Conservation (phyloP, 2,329 filamentous ascomycete species). For the Ophiostoma sp. region DNA sequence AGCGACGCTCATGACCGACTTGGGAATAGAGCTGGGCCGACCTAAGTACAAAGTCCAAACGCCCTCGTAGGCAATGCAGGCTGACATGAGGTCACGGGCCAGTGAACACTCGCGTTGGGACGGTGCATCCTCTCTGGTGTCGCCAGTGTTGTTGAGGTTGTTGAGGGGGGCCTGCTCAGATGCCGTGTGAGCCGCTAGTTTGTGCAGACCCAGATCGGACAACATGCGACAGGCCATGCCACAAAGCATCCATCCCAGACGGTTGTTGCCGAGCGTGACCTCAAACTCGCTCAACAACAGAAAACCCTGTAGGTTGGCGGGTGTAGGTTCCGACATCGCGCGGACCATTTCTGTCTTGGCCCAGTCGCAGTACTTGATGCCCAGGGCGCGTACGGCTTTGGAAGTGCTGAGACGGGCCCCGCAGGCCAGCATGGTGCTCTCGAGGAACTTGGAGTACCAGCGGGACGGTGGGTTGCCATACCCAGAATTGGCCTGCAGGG, state of each 20-base stretch:
- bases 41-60: conserved; percentile 26
- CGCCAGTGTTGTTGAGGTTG: neutral
- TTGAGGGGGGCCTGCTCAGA: neutral
- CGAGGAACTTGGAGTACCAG: conserved; percentile 22
- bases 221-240: conserved; percentile 24
- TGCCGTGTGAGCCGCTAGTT: neutral
- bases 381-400: conserved; percentile 16
- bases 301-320: conserved; percentile 22
- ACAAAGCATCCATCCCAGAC: conserved; percentile 23
- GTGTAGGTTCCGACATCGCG: conserved; percentile 22
- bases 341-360: conserved; percentile 14
- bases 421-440: conserved; percentile 24
- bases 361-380: conserved; percentile 19
- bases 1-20: conserved; percentile 11
- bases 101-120: conserved; percentile 13
- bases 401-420: conserved; percentile 23
- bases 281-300: conserved; percentile 24
- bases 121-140: neutral
- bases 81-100: conserved; percentile 17
- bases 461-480: neutral
- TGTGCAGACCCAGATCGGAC: conserved; percentile 22
- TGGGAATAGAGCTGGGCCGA: conserved; percentile 22
- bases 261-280: conserved; percentile 24
- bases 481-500: neutral
- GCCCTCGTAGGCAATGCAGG: conserved; percentile 22